Evolutionary conservation across 2,329 filamentous ascomycete genomes (phyloP), one percentile per base, ranked within the genome.

Genomic region (Fusarium domesticum): DNA sequence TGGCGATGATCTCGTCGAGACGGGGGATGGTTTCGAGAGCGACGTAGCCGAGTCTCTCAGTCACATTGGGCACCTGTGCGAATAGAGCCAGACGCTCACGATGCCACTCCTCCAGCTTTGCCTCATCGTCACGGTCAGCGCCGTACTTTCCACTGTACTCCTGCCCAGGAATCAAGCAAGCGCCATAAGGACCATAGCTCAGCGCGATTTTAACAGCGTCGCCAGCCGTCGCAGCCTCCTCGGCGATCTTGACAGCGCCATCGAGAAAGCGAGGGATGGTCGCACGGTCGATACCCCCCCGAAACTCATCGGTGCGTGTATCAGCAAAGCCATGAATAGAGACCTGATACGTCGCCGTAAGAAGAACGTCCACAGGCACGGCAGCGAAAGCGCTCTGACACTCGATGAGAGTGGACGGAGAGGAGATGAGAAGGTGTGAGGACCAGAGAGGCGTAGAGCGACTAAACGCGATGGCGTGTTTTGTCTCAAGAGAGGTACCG

Each of bases 291-390:
- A 81, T 68, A 3, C 77, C 78, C 4, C 66, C 17, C 0, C 76
- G 73, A 35, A 64, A 70, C 2, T 65, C 52, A 0, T 63, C 15
- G 1, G 69, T 73, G 42, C 48, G 69, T 2, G 80, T 83, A 30
- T 66, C 67, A 3, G 64, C 61, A 52, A 86, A 84, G 0, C 77
- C 82, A 10, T 76, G 67, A 6, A 73, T 61, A 0, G 78, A 84
- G 1, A 78, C 68, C 59, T 87, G 83, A 61, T 87, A 87, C 1
- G 84, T 87, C 6, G 82, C 83, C 8, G 81, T 86, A 36, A 84
- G 71, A 16, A 87, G 64, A 19, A 87, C 70, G 58, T 87, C 80
- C 43, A 78, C 76, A 28, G 80, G 81, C 2, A 78, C 74, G 6
- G 58, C 47, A 40, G 68, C 71, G 60, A 85, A 85, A 51, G 76